phyloP scores from a whole-genome alignment of 768 basidiomycete species.

The Hortiboletus flavorubellus region DNA sequence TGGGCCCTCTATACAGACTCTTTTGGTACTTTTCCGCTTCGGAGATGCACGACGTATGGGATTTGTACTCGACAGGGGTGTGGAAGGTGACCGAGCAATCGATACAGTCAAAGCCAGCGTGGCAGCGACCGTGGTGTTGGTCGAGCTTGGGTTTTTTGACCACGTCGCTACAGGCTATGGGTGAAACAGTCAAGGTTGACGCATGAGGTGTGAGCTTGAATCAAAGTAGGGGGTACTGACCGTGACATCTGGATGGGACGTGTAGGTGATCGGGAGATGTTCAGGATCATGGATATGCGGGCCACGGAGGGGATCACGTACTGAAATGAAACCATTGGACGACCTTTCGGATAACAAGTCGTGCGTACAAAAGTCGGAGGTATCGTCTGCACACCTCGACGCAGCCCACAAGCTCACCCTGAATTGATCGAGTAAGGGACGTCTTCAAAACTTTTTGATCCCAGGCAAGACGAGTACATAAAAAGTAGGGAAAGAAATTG shows the following conservation, averaged over 20 bases:
- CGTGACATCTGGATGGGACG: slow-evolving; percentile 57
- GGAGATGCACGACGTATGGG: slow-evolving; percentile 78
- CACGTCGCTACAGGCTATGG: slow-evolving; percentile 74
- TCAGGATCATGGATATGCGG: not conserved
- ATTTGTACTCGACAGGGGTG: slow-evolving; percentile 72
- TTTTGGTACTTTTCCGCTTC: slow-evolving; percentile 96
- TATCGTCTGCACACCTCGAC: not conserved
- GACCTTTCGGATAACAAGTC: not conserved
- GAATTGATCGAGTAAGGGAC: not conserved
- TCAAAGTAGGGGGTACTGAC: slow-evolving; percentile 34
- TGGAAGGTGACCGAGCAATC: slow-evolving; percentile 88
- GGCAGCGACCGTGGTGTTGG: slow-evolving; percentile 61
- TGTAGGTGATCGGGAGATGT: not conserved
- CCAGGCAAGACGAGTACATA: too few relatives aligned
- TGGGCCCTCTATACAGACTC: slow-evolving; percentile 76
- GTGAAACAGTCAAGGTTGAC: not conserved
- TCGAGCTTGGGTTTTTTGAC: slow-evolving; percentile 95
- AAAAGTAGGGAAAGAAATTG: too few relatives aligned
- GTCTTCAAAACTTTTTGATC: not conserved
- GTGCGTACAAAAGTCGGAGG: not conserved
- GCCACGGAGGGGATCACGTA: slow-evolving; percentile 34
- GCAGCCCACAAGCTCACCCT: not conserved
- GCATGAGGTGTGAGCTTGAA: not conserved
- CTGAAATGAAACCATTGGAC: slow-evolving; percentile 71
- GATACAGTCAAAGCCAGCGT: slow-evolving; percentile 73